phyloP scores from a whole-genome alignment of 2,329 filamentous ascomycete genomes.

The Pseudogymnoascus sp. region DNA sequence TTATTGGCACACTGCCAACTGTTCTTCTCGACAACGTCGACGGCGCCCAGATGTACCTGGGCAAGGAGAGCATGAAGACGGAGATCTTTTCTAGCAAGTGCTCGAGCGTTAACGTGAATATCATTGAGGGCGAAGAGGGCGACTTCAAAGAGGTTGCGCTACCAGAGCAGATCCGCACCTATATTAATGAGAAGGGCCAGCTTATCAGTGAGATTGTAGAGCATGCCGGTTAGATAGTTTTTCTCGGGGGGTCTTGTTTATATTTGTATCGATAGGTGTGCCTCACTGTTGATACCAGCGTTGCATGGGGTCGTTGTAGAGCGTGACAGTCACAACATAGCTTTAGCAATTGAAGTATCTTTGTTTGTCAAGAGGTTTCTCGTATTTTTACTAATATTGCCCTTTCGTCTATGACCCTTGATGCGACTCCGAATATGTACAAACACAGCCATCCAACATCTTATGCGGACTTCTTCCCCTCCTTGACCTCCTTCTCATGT shows the following conservation, averaged over 20 bases:
- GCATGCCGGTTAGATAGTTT: slow-evolving; percentile 60
- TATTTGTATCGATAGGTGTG: slow-evolving; percentile 6
- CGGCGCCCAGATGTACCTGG: slow-evolving; percentile 77
- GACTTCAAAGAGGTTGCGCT: slow-evolving; percentile 84
- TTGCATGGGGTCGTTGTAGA: slow-evolving; percentile 4
- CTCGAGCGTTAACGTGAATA: slow-evolving; percentile 75
- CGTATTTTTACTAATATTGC: slow-evolving; percentile 5
- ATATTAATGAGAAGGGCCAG: slow-evolving; percentile 63
- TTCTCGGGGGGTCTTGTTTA: background rate
- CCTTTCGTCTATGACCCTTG: slow-evolving; percentile 5
- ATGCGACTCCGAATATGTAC: slow-evolving; percentile 10
- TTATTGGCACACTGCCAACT: slow-evolving; percentile 77
- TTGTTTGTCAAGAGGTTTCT: slow-evolving; percentile 9
- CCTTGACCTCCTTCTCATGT: slow-evolving; percentile 48
- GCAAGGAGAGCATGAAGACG: slow-evolving; percentile 65
- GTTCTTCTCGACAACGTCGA: slow-evolving; percentile 91
- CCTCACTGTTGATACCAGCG: background rate
- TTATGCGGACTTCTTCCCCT: slow-evolving; percentile 23
- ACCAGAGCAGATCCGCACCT: slow-evolving; percentile 80
- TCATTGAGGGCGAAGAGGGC: slow-evolving; percentile 61
- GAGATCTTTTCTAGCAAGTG: slow-evolving; percentile 89
- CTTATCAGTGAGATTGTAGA: slow-evolving; percentile 91
- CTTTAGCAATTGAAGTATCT: slow-evolving; percentile 9
- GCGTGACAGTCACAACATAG: slow-evolving; percentile 1
- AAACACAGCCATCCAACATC: background rate